Evolutionary conservation across 352 stramenopile species (phyloP).

Genomic region (Phytophthora brassicae): DNA sequence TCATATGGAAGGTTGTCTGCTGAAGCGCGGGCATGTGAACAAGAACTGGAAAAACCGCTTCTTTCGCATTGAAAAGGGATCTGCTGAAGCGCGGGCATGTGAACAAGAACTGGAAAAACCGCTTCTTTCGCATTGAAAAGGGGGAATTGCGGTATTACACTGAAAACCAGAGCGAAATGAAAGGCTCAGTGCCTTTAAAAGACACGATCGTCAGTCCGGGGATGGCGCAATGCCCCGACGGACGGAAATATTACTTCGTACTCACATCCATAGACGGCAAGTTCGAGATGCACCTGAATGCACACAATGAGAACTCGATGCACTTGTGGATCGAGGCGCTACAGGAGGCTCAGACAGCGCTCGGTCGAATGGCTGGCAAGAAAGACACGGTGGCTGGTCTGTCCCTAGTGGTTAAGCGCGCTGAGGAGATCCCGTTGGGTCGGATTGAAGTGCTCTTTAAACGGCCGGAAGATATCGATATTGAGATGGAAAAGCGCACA

Average conservation of each 20-base stretch:
- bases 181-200: slow-evolving; percentile 73
- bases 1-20: slow-evolving; percentile 83
- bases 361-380: slow-evolving; percentile 49
- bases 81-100: slow-evolving; percentile 83
- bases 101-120: slow-evolving; percentile 90
- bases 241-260: slow-evolving; percentile 85
- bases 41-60: slow-evolving; percentile 91
- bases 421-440: slow-evolving; percentile 75
- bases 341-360: slow-evolving; percentile 69
- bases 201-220: slow-evolving; percentile 82
- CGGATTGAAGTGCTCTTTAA: slow-evolving; percentile 67
- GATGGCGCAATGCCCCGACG: slow-evolving; percentile 80
- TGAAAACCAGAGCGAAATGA: slow-evolving; percentile 73
- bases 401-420: slow-evolving; percentile 71
- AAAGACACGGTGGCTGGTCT: slow-evolving; percentile 60
- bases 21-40: slow-evolving; percentile 83
- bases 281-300: slow-evolving; percentile 86
- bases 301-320: slow-evolving; percentile 82
- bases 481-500: slow-evolving; percentile 74
- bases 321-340: slow-evolving; percentile 86
- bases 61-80: slow-evolving; percentile 85
- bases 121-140: slow-evolving; percentile 86
- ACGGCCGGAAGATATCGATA: slow-evolving; percentile 58
- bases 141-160: slow-evolving; percentile 84
- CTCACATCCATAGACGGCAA: slow-evolving; percentile 79